Evolutionary conservation across 1,284 basidiomycete genomes (phyloP).

Genomic region (Leccinum pachyderme): DNA sequence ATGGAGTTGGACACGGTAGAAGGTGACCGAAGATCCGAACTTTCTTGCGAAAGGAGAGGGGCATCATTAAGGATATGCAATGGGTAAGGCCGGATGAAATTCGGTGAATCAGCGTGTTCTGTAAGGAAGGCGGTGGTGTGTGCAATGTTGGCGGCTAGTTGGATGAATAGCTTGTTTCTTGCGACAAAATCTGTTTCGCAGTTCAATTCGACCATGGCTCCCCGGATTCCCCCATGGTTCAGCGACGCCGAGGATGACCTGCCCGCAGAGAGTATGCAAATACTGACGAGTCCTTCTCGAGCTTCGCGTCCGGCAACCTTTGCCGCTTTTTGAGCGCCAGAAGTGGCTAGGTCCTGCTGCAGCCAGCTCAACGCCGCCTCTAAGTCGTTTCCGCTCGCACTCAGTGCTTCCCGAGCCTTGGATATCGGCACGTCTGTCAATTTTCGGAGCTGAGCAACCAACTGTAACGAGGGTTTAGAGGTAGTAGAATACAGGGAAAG

Average conservation of each 20-base stretch:
- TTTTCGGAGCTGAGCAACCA: conserved; percentile 86
- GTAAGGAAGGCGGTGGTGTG: conserved; percentile 84
- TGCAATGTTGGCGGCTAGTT: conserved; percentile 78
- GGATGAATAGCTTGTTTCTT: conserved; percentile 80
- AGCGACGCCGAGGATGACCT: conserved; percentile 30
- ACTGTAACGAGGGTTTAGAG: conserved; percentile 58
- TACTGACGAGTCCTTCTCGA: conserved; percentile 77
- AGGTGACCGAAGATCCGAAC: conserved; percentile 36
- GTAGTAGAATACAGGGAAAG: conserved; percentile 38
- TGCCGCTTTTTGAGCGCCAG: conserved; percentile 78
- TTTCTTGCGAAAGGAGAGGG: conserved; percentile 58
- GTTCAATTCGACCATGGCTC: conserved; percentile 88
- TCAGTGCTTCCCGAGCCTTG: conserved; percentile 88
- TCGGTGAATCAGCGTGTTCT: conserved; percentile 43
- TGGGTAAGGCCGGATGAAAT: conserved; percentile 42
- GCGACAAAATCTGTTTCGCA: conserved; percentile 98
- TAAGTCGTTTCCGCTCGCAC: conserved; percentile 73
- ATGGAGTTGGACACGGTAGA: conserved; percentile 75
- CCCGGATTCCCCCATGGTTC: conserved; percentile 57
- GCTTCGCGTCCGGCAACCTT: conserved; percentile 78
- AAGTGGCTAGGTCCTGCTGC: conserved; percentile 64
- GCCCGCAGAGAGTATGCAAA: conserved; percentile 69
- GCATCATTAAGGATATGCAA: conserved; percentile 62
- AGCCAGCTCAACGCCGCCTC: conserved; percentile 80
- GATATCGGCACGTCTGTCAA: conserved; percentile 77